Base-by-base conservation (phyloP, 73 alveolate species). In the Paramecium biaurelia region DNA sequence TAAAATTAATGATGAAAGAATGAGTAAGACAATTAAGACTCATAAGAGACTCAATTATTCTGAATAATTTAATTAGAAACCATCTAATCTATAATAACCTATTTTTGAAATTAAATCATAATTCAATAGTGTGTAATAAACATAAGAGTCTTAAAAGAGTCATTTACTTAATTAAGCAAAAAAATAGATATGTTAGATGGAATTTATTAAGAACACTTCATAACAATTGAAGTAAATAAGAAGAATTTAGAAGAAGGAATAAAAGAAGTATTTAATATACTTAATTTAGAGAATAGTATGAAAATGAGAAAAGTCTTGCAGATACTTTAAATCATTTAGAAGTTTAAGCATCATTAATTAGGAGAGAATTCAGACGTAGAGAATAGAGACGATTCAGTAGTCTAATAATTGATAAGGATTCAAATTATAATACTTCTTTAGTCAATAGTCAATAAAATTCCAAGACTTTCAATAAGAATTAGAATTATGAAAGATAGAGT, bases 341-440 rank as follows among this genome's bases (percentile, higher is more conserved):
- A 38, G 58, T 35, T 5, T 72, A 72, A n/a, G 34, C 63, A 20
- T 72, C 38, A 4, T 35, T 35, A 38, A 72, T 72, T 5, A 72
- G 58, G 35, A 72, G 45, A 72, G 86, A 72, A 35, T 28, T 72
- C 7, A 32, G 86, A 35, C 38, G 86, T 12, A 32, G 34, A 32
- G 86, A 72, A 21, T 72, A 72, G 38, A 32, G 86, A 38, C n/a
- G 86, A 72, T 72, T 72, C 67, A 72, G 86, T 15, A 35, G 86
- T 38, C 37, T 72, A 1, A 14, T 32, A 2, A 26, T 63, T 26
- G 84, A 63, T 12, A 63, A 32, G 12, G 84, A 63, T 26, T 26
- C 41, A 26, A 30, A 30, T 63, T 18, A 26, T 14, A 72, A 42
- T 21, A 18, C 86, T 11, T 20, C 86, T 1, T 32, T 10, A 72